Base-by-base conservation (phyloP, 2,329 filamentous ascomycete species). In the Cladosporium sp. region DNA sequence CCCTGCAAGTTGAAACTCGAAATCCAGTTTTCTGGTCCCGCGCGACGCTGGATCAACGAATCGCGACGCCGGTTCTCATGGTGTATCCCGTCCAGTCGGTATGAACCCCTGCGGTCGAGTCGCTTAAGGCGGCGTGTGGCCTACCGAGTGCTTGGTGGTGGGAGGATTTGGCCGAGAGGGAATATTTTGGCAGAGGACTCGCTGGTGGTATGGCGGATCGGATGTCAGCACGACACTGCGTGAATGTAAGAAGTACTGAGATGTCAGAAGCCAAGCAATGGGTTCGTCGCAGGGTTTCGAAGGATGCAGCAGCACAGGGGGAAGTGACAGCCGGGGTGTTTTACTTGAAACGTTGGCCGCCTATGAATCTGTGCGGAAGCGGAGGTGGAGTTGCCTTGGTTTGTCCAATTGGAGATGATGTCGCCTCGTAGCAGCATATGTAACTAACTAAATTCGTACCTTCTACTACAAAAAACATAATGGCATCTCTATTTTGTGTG, bases 291-390 rank as follows among this genome's bases (percentile, higher is more conserved):
- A 15, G 43, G 27, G 25, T 36, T 36, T 15, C 35, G 38, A 40
- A 48, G 45, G 45, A 48, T 48, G 45, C 36, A 48, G 36, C 18
- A 35, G 11, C 25, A 47, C 43, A 47, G 27, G 45, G 45, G 45
- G 20, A 40, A 48, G 36, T 33, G 30, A 36, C 27, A 13, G 43
- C 20, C 27, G 25, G 15, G 18, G 18, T 32, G 27, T 18, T 48
- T 13, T 32, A 48, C 25, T 40, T 48, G 45, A 48, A 48, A 48
- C 45, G 45, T 22, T 16, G n/a, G 19, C 15, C 22, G 43, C 15
- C 35, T 29, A 13, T 47, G 43, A 33, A 25, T 27, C 22, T 27
- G 22, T 27, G 22, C 22, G 22, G 22, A 27, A 4, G 22, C 22
- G 22, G 22, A 27, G 22, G 22, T 27, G 22, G 22, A 27, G 22